These are phyloP conservation scores for Phytophthora litchii DNA, from an alignment of 352 stramenopile species.

Conservation along the genomic window DNA sequence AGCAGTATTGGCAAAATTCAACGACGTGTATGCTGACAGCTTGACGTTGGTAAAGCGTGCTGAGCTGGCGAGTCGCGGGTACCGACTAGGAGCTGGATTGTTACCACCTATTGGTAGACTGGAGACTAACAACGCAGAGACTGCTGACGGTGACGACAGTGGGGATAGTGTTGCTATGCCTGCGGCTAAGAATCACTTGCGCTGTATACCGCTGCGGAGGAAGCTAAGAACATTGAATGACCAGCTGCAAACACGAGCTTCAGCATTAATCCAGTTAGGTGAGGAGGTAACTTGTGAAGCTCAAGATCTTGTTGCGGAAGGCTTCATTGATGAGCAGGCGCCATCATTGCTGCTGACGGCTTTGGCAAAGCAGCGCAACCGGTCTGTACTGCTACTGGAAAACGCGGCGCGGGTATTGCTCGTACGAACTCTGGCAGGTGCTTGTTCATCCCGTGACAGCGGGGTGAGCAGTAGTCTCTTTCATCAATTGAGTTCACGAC, in stretches of 20 bases:
- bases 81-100: constrained; percentile 45
- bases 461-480: constrained; percentile 11
- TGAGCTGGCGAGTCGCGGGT: constrained; percentile 59
- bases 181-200: constrained; percentile 26
- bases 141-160: background rate
- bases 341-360: constrained; percentile 68
- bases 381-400: constrained; percentile 47
- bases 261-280: background rate
- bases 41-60: constrained; percentile 63
- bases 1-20: constrained; percentile 13
- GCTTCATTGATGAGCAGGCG: constrained; percentile 13
- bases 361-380: constrained; percentile 52
- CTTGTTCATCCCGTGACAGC: constrained; percentile 7
- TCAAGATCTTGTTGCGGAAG: background rate
- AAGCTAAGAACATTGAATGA: constrained; percentile 56
- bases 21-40: constrained; percentile 37
- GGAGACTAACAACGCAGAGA: constrained; percentile 27
- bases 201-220: constrained; percentile 46
- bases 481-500: constrained; percentile 6
- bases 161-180: background rate
- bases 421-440: constrained; percentile 18
- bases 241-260: constrained; percentile 27
- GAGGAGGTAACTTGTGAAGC: background rate
- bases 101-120: constrained; percentile 64
- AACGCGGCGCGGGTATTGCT: constrained; percentile 32